phyloP scores from a whole-genome alignment of 2,329 filamentous ascomycete species.

The Alternaria rosae region DNA sequence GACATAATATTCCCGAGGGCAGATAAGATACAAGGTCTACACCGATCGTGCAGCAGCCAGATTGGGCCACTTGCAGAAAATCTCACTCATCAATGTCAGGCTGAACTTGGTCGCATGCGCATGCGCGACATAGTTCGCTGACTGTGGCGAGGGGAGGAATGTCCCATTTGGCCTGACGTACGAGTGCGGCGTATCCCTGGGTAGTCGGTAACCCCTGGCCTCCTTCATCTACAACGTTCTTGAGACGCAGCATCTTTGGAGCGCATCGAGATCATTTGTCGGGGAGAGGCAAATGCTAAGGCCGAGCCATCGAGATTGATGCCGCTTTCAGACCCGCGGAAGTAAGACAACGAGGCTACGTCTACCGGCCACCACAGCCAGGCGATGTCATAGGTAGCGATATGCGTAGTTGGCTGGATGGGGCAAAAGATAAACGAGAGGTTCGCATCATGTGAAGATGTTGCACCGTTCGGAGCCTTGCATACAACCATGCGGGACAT shows the following conservation, averaged over 20 bases:
- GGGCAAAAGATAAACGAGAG: slow-evolving; percentile 20
- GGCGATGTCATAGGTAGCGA: slow-evolving; percentile 3
- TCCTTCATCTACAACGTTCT: not conserved
- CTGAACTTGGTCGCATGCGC: slow-evolving; percentile 6
- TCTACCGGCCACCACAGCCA: slow-evolving; percentile 3
- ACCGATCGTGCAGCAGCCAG: slow-evolving; percentile 5
- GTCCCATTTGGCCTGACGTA: slow-evolving; percentile 2
- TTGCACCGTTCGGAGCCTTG: slow-evolving; percentile 15
- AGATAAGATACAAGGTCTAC: not conserved
- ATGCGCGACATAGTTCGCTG: slow-evolving; percentile 16
- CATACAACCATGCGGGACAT: slow-evolving; percentile 15
- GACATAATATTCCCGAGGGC: not conserved
- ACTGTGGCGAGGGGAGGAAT: not conserved
- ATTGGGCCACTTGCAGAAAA: slow-evolving; percentile 4
- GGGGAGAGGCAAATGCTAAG: not conserved
- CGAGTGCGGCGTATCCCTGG: not conserved
- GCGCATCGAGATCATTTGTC: not conserved
- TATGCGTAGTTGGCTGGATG: slow-evolving; percentile 24
- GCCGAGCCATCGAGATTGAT: not conserved
- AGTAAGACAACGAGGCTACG: not conserved
- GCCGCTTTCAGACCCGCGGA: not conserved
- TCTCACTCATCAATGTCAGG: slow-evolving; percentile 7
- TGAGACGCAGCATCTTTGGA: slow-evolving; percentile 1
- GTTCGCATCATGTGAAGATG: slow-evolving; percentile 17
- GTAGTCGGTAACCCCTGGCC: not conserved